A percentile compares a stretch with the other conserved stretches of the same genome.
Evolutionary conservation across 176 grass and related monocot species (phyloP).

Genomic region (Triticum urartu): DNA sequence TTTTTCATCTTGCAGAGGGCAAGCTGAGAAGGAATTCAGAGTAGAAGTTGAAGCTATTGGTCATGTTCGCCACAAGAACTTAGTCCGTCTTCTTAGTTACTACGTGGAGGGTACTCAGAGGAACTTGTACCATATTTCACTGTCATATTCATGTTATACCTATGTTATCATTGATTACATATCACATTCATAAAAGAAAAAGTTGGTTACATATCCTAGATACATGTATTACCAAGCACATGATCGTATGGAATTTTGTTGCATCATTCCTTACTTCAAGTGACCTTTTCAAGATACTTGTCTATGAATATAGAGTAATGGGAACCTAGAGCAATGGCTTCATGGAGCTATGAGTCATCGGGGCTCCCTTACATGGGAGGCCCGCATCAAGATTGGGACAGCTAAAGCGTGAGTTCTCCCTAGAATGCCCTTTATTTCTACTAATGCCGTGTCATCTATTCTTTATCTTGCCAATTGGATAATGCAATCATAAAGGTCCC

Average conservation of each 20-base stretch:
- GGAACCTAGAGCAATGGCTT: slow-evolving; percentile 86
- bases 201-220: slow-evolving; percentile 1
- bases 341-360: slow-evolving; percentile 75
- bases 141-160: slow-evolving; percentile 4
- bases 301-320: slow-evolving; percentile 81
- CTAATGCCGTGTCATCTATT: slow-evolving; percentile 2
- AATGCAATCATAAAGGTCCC: not conserved
- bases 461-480: not conserved
- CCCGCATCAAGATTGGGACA: slow-evolving; percentile 74
- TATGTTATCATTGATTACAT: slow-evolving; percentile 3
- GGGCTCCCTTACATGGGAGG: slow-evolving; percentile 75
- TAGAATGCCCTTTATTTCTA: not conserved
- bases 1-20: slow-evolving; percentile 50
- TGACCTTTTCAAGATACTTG: slow-evolving; percentile 60
- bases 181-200: not conserved
- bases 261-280: slow-evolving; percentile 3
- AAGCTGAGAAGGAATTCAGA: slow-evolving; percentile 87
- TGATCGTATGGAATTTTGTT: not conserved
- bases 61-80: slow-evolving; percentile 89
- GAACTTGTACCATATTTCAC: slow-evolving; percentile 35
- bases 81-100: slow-evolving; percentile 71
- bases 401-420: slow-evolving; percentile 73
- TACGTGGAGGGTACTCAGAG: slow-evolving; percentile 82
- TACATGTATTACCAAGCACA: not conserved
- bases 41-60: slow-evolving; percentile 92